These are phyloP conservation scores for Alternaria gansuensis DNA, from an alignment of 2,329 filamentous ascomycete species.

Conservation along the genomic window DNA sequence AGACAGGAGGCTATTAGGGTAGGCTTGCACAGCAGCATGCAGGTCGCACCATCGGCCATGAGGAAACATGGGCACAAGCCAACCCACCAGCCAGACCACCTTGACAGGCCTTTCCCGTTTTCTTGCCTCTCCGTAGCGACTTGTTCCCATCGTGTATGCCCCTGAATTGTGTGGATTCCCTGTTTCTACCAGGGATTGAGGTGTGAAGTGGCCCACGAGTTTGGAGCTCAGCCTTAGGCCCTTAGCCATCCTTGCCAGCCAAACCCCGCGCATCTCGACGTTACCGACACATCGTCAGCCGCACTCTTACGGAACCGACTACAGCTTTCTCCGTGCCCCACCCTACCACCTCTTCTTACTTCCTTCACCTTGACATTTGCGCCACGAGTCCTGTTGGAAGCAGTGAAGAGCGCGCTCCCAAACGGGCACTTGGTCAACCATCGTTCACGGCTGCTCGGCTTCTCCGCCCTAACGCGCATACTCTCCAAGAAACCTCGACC, in stretches of 20 bases:
- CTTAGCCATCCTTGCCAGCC: conserved; percentile 23
- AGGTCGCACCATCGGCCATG: conserved; percentile 15
- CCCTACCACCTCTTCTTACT: conserved; percentile 13
- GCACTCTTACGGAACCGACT: conserved; percentile 17
- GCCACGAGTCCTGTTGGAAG: conserved; percentile 9
- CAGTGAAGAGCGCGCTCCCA: conserved; percentile 9
- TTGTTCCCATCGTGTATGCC: conserved; percentile 3
- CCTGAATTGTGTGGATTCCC: conserved; percentile 10
- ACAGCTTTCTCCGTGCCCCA: conserved; percentile 17
- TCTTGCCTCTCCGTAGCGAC: conserved; percentile 13
- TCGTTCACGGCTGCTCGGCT: conserved; percentile 29
- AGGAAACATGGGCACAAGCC: conserved; percentile 7
- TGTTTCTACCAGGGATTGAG: conserved; percentile 7
- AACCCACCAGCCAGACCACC: conserved; percentile 12
- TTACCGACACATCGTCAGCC: conserved; percentile 24
- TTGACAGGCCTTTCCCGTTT: conserved; percentile 8
- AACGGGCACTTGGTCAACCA: conserved; percentile 13
- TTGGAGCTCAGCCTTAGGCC: conserved; percentile 18
- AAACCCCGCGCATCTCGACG: conserved; percentile 27
- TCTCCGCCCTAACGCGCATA: conserved; percentile 18
- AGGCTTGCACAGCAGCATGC: conserved; percentile 15
- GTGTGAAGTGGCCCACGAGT: conserved; percentile 5
- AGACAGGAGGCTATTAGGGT: conserved; percentile 2
- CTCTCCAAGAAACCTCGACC: conserved; percentile 15
- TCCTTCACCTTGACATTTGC: conserved; percentile 5